phyloP scores from a whole-genome alignment of 352 stramenopile species.

The Globisporangium nagaii region DNA sequence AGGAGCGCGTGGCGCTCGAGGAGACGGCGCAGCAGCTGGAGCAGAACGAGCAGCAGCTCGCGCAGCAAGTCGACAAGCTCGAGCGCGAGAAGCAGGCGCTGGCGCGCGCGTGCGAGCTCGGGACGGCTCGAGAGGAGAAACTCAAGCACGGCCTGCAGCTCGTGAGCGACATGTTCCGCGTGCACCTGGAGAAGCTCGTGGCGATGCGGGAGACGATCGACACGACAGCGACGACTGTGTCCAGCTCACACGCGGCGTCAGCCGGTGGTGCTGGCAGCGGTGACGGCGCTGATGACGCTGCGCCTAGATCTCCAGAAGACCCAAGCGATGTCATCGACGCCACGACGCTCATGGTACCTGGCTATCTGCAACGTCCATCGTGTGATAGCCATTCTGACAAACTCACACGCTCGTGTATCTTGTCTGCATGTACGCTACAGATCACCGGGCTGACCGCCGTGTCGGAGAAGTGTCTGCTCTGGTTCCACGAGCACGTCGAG shows the following conservation, averaged over 20 bases:
- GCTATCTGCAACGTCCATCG: too few species aligned
- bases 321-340: not conserved
- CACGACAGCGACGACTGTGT: not conserved
- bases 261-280: not conserved
- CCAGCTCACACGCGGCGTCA: not conserved
- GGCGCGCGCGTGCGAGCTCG: slow-evolving; percentile 10
- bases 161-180: slow-evolving; percentile 44
- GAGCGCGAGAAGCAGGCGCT: slow-evolving; percentile 23
- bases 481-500: slow-evolving; percentile 45
- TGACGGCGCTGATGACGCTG: not conserved
- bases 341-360: slow-evolving; percentile 1
- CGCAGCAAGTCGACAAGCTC: slow-evolving; percentile 21
- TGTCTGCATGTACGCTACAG: slow-evolving; percentile 11
- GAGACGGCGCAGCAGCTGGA: slow-evolving; percentile 31
- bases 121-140: slow-evolving; percentile 9
- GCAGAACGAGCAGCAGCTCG: slow-evolving; percentile 22
- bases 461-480: slow-evolving; percentile 44
- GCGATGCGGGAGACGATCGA: slow-evolving; percentile 48
- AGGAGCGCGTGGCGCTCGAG: slow-evolving; percentile 45
- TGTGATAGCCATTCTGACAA: too few species aligned
- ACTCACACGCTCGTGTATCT: too few species aligned
- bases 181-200: slow-evolving; percentile 55
- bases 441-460: slow-evolving; percentile 37
- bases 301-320: not conserved
- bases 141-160: slow-evolving; percentile 27